Evolutionary conservation across 2,329 filamentous ascomycete genomes (phyloP), one percentile per base, ranked within the genome.

Genomic region (Ascochyta pisi): DNA sequence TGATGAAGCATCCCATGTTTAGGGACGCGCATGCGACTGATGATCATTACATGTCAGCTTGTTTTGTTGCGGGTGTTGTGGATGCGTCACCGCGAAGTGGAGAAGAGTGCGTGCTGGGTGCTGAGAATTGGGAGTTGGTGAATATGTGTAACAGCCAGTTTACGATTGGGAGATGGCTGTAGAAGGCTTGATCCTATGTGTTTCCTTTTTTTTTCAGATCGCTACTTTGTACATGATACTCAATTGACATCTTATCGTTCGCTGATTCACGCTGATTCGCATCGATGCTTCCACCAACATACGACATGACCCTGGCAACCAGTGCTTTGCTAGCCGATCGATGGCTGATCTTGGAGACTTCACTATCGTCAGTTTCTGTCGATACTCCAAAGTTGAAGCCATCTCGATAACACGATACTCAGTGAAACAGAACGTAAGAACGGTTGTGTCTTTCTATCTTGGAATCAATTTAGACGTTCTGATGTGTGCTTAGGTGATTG

Each of bases 1-100:
- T 89, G 63, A 89, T 89, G 86, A 89, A 89, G 76, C 84, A 89
- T 65, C 86, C 87, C 0, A 77, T 79, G 42, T 90, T 83, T 65
- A 75, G 87, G 15, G 86, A 89, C 63, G 87, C 88, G 0, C 87
- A 90, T 73, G 86, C 80, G 0, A 89, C 87, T 0, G 87, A 90
- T 65, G 88, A 90, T 68, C 87, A 90, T 66, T 89, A 87, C 61
- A 89, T 89, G 84, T 77, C 86, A 0, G 80, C 84, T 3, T 77
- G 86, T 64, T 90, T 89, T 73, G 82, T 87, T 0, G 84, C 86
- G 0, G 87, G 87, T 1, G 76, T 62, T 0, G 63, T 64, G 10
- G 68, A 71, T 57, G 68, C 63, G 3, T 66, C 60, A 13, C 61
- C 53, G 31, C 59, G 58, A 22, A 48, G 54, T 3, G 60, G 60